Evolutionary conservation across 805 yeast genomes (phyloP), one percentile per base, ranked within the genome.

Genomic region (Pichia pseudocactophila): DNA sequence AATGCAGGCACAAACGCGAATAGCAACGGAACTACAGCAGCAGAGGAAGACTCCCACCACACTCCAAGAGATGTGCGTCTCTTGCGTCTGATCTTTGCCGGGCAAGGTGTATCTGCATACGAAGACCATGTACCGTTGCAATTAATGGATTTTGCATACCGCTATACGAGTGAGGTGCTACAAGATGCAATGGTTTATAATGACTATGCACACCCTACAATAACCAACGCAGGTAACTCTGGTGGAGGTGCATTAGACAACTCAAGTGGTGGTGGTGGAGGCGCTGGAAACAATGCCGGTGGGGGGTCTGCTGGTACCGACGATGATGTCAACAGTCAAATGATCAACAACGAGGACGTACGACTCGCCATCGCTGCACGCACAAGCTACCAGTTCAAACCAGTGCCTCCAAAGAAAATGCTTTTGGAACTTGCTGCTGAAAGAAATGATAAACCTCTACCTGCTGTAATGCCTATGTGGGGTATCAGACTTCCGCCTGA

Each of bases 401-500:
- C 97, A 2, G 83, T 84, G 2, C 92, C 95, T 7, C 97, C 97
- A 4, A 92, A 90, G 61, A 97, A 92, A 59, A 67, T 90, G 50
- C 63, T 92, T 49, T 66, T 92, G 61, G 96, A 90, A 62, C 68
- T 92, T 53, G 98, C 98, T 0, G 82, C 80, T 16, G 98, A 94
- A 57, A 71, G 96, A 49, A 92, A 92, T 62, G 81, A 86, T 53
- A 81, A 85, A 57, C 79, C 94, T 0, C 68, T 92, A 40, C 99
- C 99, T 5, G 84, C 92, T 5, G 89, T 92, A 12, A 80, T 89
- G 61, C 89, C 92, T 12, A 75, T 81, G 39, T 88, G 87, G 81
- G 97, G 98, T 10, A 73, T 92, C 32, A 76, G 97, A 50, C 69
- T 94, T 39, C 99, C 99, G 3, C 97, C 98, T 4, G 99, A 92